Evolutionary conservation across 2,329 filamentous ascomycete genomes (phyloP).

Genomic region (Cercospora sesami): DNA sequence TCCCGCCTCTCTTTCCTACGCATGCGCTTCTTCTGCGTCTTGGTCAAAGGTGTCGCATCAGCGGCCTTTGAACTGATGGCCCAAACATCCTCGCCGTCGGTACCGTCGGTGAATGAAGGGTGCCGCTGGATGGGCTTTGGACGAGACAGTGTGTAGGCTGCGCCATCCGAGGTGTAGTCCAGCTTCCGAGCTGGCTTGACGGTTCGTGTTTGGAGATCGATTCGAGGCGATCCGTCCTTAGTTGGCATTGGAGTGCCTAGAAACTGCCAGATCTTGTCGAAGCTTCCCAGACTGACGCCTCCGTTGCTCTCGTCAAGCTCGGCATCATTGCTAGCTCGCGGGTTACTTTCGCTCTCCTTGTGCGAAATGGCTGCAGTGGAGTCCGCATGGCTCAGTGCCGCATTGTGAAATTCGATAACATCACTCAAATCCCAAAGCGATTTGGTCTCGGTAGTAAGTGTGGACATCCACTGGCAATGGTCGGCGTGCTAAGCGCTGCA

Average conservation of each 20-base stretch:
- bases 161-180: slow-evolving; percentile 49
- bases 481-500: slow-evolving; percentile 21
- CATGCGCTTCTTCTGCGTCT: slow-evolving; percentile 42
- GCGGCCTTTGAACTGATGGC: slow-evolving; percentile 25
- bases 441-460: slow-evolving; percentile 38
- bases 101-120: slow-evolving; percentile 24
- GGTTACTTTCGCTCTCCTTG: neutral
- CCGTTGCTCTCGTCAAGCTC: slow-evolving; percentile 16
- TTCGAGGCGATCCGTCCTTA: neutral
- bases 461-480: slow-evolving; percentile 31
- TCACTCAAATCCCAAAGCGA: slow-evolving; percentile 49
- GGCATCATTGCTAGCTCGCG: neutral
- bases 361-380: slow-evolving; percentile 6
- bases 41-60: slow-evolving; percentile 34
- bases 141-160: slow-evolving; percentile 33
- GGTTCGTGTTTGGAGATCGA: neutral
- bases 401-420: slow-evolving; percentile 46
- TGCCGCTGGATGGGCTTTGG: slow-evolving; percentile 4
- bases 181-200: slow-evolving; percentile 26
- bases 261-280: slow-evolving; percentile 49
- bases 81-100: slow-evolving; percentile 25
- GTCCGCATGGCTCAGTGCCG: slow-evolving; percentile 15
- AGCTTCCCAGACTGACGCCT: slow-evolving; percentile 44
- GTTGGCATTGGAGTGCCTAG: slow-evolving; percentile 40
- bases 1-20: slow-evolving; percentile 37